Evolutionary conservation across 345 rosid species (phyloP), one percentile per base, ranked within the genome.

Genomic region (Moringa oleifera): DNA sequence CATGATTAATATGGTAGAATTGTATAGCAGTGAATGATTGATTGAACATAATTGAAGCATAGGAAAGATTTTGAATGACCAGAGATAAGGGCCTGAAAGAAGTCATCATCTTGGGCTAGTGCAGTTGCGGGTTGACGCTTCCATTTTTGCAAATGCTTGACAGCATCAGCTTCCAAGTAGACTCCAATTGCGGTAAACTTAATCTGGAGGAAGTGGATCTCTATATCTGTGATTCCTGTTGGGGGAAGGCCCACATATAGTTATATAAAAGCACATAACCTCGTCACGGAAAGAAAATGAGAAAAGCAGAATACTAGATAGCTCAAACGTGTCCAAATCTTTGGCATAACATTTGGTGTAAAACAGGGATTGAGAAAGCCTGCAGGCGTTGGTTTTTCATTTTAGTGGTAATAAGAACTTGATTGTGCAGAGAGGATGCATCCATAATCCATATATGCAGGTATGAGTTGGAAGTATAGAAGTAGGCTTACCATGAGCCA

Each of bases 121-220:
- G 58, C 79, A 0, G 51, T 74, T n/a, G 75, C 91, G 15, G 86
- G 56, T 68, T 83, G 84, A 19, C 97, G 96, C 79, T 87, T 85
- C 97, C 98, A 92, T 37, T 75, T 68, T 46, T 64, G 83, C 45
- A 92, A 78, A 70, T 84, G 84, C 0, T 31, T 49, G 20, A 79
- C 75, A 46, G 87, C 65, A 58, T 83, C 88, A 52, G 88, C 85
- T 13, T 92, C 98, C 58, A 84, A 47, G 79, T 87, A 92, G 65
- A 90, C 97, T 47, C 97, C 98, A 20, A 92, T 87, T 1, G 95
- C 97, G 0, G 98, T 92, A 77, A 87, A 87, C 84, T 92, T 90
- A 59, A 92, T 89, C 59, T 92, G 98, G 19, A 92, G 85, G 67
- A 90, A 92, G 62, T 90, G 98, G 51, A 92, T 90, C 75, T 90